Percentiles rank a stretch among this genome's conserved stretches.
Evolutionary conservation across 177 flowering plant genomes (phyloP).

Genomic region (Vitis hybrid): DNA sequence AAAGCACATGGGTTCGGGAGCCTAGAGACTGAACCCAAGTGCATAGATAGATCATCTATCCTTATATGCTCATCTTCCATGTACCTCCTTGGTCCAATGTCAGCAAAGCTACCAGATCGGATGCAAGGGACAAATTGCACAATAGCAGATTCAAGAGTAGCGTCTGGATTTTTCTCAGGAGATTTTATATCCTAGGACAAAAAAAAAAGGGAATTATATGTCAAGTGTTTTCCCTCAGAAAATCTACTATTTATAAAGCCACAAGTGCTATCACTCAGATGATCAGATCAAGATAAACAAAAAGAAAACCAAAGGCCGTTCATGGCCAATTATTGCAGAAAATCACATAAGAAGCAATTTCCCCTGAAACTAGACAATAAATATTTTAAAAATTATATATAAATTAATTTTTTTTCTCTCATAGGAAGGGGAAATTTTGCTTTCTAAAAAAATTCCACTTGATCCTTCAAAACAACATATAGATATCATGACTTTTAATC

Average conservation of each 20-base stretch:
- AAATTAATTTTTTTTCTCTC: too few species aligned
- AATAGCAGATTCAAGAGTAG: constrained; percentile 14
- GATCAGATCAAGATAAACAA: background rate
- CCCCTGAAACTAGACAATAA: too few species aligned
- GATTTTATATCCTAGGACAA: constrained; percentile 25
- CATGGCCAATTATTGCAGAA: background rate
- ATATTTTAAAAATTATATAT: too few species aligned
- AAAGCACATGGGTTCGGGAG: constrained; percentile 59
- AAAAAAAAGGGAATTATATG: background rate
- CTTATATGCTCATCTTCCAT: constrained; percentile 61
- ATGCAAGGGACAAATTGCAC: constrained; percentile 34
- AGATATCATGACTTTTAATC: background rate
- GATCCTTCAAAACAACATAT: background rate
- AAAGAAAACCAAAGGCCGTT: background rate
- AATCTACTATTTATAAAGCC: background rate
- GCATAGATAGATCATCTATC: constrained; percentile 44
- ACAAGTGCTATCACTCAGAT: background rate
- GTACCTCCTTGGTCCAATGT: constrained; percentile 46
- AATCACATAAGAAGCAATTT: background rate
- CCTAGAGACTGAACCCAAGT: constrained; percentile 29
- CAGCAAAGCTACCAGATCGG: constrained; percentile 54
- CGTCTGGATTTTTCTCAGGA: constrained; percentile 17
- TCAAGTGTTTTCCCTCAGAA: background rate
- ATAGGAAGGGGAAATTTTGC: too few species aligned
- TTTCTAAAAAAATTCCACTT: too few species aligned